These are phyloP conservation scores for Emergomyces africanus DNA, from an alignment of 2,329 filamentous ascomycete species.

Conservation along the genomic window DNA sequence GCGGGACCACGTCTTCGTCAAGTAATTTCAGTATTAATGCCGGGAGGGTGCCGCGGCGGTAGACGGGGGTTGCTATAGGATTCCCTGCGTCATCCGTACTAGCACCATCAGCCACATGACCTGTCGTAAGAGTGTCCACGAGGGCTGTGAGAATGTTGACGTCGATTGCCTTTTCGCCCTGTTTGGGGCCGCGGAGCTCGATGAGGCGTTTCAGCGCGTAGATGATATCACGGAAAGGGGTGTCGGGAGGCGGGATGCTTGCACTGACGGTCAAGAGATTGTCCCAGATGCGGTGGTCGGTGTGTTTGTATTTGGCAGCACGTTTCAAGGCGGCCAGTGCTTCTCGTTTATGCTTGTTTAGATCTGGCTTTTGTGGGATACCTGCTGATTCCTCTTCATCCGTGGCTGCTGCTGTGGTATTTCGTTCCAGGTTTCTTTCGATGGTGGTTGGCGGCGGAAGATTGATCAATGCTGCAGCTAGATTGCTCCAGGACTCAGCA, in stretches of 20 bases:
- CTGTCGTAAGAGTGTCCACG: constrained; percentile 54
- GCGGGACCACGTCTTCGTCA: constrained; percentile 60
- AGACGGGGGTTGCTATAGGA: constrained; percentile 22
- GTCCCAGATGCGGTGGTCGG: constrained; percentile 91
- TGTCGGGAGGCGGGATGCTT: constrained; percentile 55
- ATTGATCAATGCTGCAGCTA: constrained; percentile 69
- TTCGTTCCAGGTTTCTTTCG: background rate
- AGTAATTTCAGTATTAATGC: constrained; percentile 53
- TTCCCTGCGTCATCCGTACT: constrained; percentile 13
- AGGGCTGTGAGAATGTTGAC: constrained; percentile 57
- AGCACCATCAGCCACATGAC: constrained; percentile 27
- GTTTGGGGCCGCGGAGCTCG: constrained; percentile 51
- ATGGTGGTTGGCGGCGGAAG: constrained; percentile 11
- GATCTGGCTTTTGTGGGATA: constrained; percentile 28
- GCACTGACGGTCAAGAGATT: constrained; percentile 83
- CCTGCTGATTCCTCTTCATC: constrained; percentile 16
- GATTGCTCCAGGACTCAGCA: constrained; percentile 87
- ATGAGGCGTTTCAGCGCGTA: constrained; percentile 63
- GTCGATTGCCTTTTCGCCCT: constrained; percentile 70
- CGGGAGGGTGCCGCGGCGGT: constrained; percentile 40
- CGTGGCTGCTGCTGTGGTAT: constrained; percentile 19
- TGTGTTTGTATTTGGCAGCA: constrained; percentile 68
- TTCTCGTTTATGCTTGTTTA: constrained; percentile 53
- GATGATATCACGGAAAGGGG: constrained; percentile 59
- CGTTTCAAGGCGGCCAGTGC: constrained; percentile 77